Base-by-base conservation (phyloP, 495 filamentous ascomycete species). In the Thozetella sp. region DNA sequence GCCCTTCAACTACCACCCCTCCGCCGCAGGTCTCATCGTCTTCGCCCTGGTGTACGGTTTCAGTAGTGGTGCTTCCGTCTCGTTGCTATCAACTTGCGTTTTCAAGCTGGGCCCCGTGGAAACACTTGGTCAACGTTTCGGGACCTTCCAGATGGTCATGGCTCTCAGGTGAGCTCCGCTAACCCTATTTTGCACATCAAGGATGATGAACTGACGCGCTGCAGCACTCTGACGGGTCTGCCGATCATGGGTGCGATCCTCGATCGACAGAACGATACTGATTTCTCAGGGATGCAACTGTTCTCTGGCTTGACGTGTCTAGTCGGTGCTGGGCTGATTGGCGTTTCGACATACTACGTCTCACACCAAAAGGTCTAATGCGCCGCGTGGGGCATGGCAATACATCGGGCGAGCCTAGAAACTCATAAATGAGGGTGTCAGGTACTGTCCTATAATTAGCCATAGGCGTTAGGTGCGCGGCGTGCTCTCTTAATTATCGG, bases 51-150 rank as follows among this genome's bases (percentile, higher is more conserved):
- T 72, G 3, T 72, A 68, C 37, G 77, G 77, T 2, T 77, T 75
- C 55, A 65, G 67, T n/a, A 76, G 70, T 48, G 75, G 75, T 19
- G 67, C 64, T 9, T 63, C 70, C 22, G 63, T 76, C 10, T 67
- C 58, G n/a, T 56, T 77, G 2, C 30, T 74, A 15, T 72, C 74
- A 63, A 68, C 74, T 10, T 76, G 70, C 60, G 71, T 69, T 9
- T 74, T 15, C 30, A 37, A 37, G 15, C 6, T 15, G 15, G 30
- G 30, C 15, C 15, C 30, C 15, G 6, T 37, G 6, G 30, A 37
- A 6, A 37, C 30, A 6, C 15, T 37, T 6, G 30, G 30, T 15
- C 30, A 37, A 15, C 30, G 30, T 6, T 37, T 37, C 15, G 30
- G 30, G 6, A 37, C 30, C 6, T 37, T 6, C 15, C 30, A 37